phyloP scores from a whole-genome alignment of 352 stramenopile genomes.

The Phytopythium chamaehyphon region DNA sequence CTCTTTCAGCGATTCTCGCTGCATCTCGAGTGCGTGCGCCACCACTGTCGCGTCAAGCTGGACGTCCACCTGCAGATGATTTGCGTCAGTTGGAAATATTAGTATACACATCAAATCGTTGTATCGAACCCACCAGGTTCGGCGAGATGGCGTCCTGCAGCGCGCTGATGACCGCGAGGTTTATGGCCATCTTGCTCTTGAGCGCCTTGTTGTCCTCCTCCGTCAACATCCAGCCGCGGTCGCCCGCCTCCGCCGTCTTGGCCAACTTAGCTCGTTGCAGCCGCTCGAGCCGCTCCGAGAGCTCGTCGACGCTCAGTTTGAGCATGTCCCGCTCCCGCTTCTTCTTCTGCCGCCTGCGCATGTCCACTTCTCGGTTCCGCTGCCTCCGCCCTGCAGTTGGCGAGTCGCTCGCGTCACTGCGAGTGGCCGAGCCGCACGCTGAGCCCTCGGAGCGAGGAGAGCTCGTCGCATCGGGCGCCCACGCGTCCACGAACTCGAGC shows the following conservation, averaged over 20 bases:
- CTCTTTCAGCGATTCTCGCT: too few relatives aligned
- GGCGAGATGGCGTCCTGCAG: background rate
- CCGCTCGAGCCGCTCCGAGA: slow-evolving; percentile 1
- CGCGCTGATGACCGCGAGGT: background rate
- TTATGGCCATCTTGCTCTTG: background rate
- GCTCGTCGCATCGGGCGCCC: background rate
- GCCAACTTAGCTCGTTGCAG: background rate
- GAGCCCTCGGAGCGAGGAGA: background rate
- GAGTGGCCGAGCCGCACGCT: background rate
- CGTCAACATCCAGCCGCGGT: background rate
- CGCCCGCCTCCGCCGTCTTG: background rate
- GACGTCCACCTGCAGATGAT: too few relatives aligned
- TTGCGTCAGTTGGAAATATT: too few relatives aligned
- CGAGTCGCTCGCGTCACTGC: too few relatives aligned
- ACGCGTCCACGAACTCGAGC: slow-evolving; percentile 2
- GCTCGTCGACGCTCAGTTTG: background rate
- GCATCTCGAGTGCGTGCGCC: too few relatives aligned
- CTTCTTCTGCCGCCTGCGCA: slow-evolving; percentile 3
- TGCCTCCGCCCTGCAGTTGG: background rate
- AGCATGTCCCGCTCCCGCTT: slow-evolving; percentile 1
- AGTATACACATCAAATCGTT: too few relatives aligned
- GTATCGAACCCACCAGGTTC: background rate
- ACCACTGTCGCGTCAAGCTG: too few relatives aligned
- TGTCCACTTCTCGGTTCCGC: slow-evolving; percentile 1
- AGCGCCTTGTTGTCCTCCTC: background rate